Base-by-base conservation (phyloP, 1,284 basidiomycete species). In the Athelia psychrophila region DNA sequence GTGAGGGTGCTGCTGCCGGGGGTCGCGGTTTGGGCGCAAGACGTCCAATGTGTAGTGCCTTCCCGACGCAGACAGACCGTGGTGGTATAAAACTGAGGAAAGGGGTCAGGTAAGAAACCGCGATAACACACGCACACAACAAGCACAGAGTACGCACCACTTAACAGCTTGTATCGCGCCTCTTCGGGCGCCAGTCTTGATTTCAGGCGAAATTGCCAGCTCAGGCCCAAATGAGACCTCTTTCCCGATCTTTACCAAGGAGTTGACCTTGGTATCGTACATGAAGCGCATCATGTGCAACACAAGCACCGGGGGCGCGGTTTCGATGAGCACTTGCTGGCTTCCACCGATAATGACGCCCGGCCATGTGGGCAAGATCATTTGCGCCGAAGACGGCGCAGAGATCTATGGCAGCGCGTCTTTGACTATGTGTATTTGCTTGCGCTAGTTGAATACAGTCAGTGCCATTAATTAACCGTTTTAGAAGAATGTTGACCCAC, bases 1-100 rank as follows among this genome's bases (percentile, higher is more conserved):
- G n/a, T n/a, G n/a, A n/a, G n/a, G n/a, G n/a, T n/a, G n/a, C n/a
- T n/a, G n/a, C n/a, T n/a, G n/a, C n/a, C n/a, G 69, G n/a, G n/a
- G n/a, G 61, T 82, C 83, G 13, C 84, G 80, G 59, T 84, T 84
- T 19, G 92, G 89, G 55, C 93, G 88, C 9, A 95, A 74, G 2
- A 97, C 91, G 57, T 95, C 89, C 44, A 97, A 84, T 1, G 95
- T 98, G 73, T 98, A 98, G 69, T 98, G 95, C 0, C 96, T 96
- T 6, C 95, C 95, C 0, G 86, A 87, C 0, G 96, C 94, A 13
- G 90, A 91, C 45, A 80, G 75, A 2, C 96, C 96, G 63, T 99
- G 95, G 69, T 99, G 96, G 69, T 98, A 98, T 9, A 98, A 75
- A 19, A 90, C 94, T 91, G 60, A n/a, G 0, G 46, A 32, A 48